phyloP scores from a whole-genome alignment of 2,329 filamentous ascomycete species.

The Fusarium sp. region DNA sequence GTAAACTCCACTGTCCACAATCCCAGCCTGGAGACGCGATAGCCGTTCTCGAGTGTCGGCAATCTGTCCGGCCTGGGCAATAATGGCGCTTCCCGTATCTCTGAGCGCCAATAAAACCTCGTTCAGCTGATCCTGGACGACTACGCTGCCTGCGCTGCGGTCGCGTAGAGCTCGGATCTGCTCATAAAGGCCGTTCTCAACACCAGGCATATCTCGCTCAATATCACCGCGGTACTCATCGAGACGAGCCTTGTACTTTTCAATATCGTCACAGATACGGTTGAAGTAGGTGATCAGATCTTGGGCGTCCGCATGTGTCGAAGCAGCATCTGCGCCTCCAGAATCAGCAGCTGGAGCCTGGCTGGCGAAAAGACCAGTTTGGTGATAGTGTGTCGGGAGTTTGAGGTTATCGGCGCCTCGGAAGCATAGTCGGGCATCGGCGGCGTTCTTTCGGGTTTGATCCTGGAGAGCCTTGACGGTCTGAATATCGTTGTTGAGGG shows the following conservation, averaged over 20 bases:
- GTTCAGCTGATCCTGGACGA: constrained; percentile 50
- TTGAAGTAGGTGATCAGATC: constrained; percentile 57
- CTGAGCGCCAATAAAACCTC: constrained; percentile 50
- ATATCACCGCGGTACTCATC: constrained; percentile 57
- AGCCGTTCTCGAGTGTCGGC: constrained; percentile 53
- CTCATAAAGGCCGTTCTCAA: constrained; percentile 57
- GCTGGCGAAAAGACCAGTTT: constrained; percentile 54
- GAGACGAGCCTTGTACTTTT: constrained; percentile 53
- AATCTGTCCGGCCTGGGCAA: constrained; percentile 53
- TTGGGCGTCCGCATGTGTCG: constrained; percentile 50
- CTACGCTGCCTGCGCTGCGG: constrained; percentile 41
- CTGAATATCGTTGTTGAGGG: constrained; percentile 64
- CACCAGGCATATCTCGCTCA: constrained; percentile 57
- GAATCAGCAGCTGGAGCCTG: constrained; percentile 41
- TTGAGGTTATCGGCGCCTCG: constrained; percentile 78
- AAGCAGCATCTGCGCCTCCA: constrained; percentile 45
- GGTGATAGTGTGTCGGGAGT: constrained; percentile 67
- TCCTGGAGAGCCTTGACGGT: constrained; percentile 71
- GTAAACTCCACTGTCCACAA: constrained; percentile 50
- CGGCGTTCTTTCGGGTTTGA: constrained; percentile 67
- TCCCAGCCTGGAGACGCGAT: constrained; percentile 52
- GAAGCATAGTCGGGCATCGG: constrained; percentile 76
- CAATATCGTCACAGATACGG: constrained; percentile 53
- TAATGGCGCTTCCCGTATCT: constrained; percentile 52
- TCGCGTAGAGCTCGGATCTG: constrained; percentile 50